Percentiles rank a stretch among this genome's conserved stretches.
Conservation (phyloP, 164 flowering plant genomes). For the Vitis riparia region DNA sequence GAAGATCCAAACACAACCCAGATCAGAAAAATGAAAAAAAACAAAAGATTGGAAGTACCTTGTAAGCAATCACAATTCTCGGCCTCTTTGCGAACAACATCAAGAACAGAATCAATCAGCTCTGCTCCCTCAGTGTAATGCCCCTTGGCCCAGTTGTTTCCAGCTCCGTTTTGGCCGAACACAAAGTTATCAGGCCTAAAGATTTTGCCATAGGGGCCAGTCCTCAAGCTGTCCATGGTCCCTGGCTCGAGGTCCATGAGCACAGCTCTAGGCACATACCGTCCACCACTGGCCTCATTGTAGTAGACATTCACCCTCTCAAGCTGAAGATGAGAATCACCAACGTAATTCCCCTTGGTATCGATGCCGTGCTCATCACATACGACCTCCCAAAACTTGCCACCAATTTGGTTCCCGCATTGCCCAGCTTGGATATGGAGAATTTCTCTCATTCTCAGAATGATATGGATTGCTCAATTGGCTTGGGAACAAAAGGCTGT, state of each 20-base stretch:
- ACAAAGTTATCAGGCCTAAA: conserved; percentile 65
- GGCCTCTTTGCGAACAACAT: conserved; percentile 67
- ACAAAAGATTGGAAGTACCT: conserved; percentile 26
- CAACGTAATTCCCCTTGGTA: conserved; percentile 35
- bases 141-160: conserved; percentile 63
- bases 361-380: conserved; percentile 62
- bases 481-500: neutral
- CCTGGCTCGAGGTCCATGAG: conserved; percentile 69
- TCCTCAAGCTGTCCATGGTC: conserved; percentile 56
- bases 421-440: conserved; percentile 69
- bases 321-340: conserved; percentile 36
- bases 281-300: conserved; percentile 61
- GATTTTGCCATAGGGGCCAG: conserved; percentile 51
- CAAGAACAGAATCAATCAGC: conserved; percentile 59
- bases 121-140: conserved; percentile 71
- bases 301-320: conserved; percentile 65
- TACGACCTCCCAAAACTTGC: conserved; percentile 63
- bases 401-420: conserved; percentile 69
- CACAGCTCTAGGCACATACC: conserved; percentile 64
- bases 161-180: conserved; percentile 65
- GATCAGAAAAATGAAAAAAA: neutral
- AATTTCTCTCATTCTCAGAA: conserved; percentile 55
- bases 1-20: too few species aligned
- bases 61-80: conserved; percentile 65
- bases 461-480: neutral